Evolutionary conservation across 2,329 filamentous ascomycete genomes (phyloP).

Genomic region (Thelonectria discophora): DNA sequence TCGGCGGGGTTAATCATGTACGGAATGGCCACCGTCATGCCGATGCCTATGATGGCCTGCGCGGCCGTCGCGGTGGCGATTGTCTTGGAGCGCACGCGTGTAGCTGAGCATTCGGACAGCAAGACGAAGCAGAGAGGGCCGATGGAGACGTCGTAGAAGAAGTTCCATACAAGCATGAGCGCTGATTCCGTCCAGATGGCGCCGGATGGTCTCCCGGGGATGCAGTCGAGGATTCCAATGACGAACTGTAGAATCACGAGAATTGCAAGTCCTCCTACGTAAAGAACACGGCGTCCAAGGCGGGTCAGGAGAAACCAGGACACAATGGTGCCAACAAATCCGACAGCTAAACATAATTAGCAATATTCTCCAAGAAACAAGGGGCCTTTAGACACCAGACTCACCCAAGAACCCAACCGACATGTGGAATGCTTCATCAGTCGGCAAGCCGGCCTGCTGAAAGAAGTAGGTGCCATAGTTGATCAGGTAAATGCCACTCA

Average conservation of each 20-base stretch:
- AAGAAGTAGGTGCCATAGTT: slow-evolving; percentile 59
- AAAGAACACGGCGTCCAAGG: slow-evolving; percentile 55
- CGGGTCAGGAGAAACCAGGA: slow-evolving; percentile 54
- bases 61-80: slow-evolving; percentile 51
- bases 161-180: slow-evolving; percentile 55
- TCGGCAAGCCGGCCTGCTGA: slow-evolving; percentile 53
- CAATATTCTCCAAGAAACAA: too few species aligned
- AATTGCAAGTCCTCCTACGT: slow-evolving; percentile 36
- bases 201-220: slow-evolving; percentile 29
- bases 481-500: slow-evolving; percentile 50
- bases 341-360: slow-evolving; percentile 47
- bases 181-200: slow-evolving; percentile 49
- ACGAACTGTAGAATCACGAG: slow-evolving; percentile 52
- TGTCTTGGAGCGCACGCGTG: slow-evolving; percentile 53
- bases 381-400: background rate
- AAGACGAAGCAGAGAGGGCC: slow-evolving; percentile 56
- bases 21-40: slow-evolving; percentile 44
- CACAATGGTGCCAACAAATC: slow-evolving; percentile 53
- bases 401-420: slow-evolving; percentile 43
- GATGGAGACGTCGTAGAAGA: slow-evolving; percentile 53
- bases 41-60: slow-evolving; percentile 41
- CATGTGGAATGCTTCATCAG: slow-evolving; percentile 52
- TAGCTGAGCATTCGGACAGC: slow-evolving; percentile 53
- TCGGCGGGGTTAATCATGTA: slow-evolving; percentile 48
- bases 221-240: slow-evolving; percentile 48